These are phyloP conservation scores for Termitomyces sp. DNA, from an alignment of 768 basidiomycete species.

Conservation along the genomic window DNA sequence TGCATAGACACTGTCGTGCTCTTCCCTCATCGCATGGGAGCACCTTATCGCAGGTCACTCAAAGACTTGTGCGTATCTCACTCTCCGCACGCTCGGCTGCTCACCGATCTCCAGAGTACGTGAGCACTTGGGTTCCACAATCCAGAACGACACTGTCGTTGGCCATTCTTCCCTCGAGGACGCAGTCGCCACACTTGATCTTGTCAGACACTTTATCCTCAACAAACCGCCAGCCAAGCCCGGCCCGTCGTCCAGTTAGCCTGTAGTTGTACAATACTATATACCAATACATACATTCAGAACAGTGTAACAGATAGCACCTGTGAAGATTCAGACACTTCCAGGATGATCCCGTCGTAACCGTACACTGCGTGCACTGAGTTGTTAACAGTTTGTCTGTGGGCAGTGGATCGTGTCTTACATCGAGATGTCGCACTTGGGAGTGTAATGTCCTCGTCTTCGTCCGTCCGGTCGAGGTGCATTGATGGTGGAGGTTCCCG, in stretches of 20 bases:
- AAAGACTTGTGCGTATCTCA: constrained; percentile 62
- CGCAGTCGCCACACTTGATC: constrained; percentile 81
- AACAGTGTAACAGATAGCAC: constrained; percentile 71
- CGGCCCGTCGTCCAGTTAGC: constrained; percentile 5
- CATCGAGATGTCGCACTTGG: constrained; percentile 62
- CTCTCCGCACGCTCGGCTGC: neutral
- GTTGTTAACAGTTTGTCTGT: constrained; percentile 1
- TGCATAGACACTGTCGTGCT: constrained; percentile 86
- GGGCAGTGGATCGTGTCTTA: constrained; percentile 31
- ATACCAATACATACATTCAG: constrained; percentile 18
- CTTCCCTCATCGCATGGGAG: constrained; percentile 71
- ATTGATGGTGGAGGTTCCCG: constrained; percentile 74
- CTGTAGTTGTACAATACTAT: neutral
- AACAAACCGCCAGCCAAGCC: constrained; percentile 41
- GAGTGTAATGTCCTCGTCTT: constrained; percentile 64
- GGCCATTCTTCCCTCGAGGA: constrained; percentile 94
- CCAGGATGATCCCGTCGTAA: constrained; percentile 77
- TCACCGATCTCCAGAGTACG: constrained; percentile 49
- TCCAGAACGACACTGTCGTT: constrained; percentile 72
- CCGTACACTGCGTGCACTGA: constrained; percentile 50
- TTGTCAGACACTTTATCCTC: constrained; percentile 78
- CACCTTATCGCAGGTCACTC: constrained; percentile 78
- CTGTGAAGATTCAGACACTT: constrained; percentile 74
- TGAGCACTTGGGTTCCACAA: constrained; percentile 73
- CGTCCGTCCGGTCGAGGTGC: constrained; percentile 74